Base-by-base conservation (phyloP, 768 basidiomycete species). In the Lactarius tabidus region DNA sequence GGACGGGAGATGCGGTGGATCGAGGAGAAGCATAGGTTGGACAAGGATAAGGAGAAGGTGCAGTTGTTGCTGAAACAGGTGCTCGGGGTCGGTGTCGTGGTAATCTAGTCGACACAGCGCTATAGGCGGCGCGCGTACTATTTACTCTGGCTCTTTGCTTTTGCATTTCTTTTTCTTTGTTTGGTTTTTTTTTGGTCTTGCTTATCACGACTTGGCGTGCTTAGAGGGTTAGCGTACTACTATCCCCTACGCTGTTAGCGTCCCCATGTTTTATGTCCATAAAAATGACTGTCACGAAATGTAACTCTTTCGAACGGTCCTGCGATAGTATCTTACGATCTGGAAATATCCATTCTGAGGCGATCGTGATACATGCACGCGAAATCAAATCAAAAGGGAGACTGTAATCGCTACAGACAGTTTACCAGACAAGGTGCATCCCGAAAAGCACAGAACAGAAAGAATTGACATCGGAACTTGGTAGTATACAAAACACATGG, bases 21-120 rank as follows among this genome's bases (percentile, higher is more conserved):
- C 43, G 87, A 89, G 18, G 90, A 90, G 75, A 86, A 91, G 81
- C 74, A 79, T 28, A 78, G 83, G 63, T 79, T 89, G 63, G 77
- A 79, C 56, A 84, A 87, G 33, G 91, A 93, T 62, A 78, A 88
- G 17, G 87, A 89, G 70, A 75, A 80, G 20, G 84, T 91, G 3
- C 86, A 88, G 68, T 68, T 89, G 60, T 74, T 91, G 48, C 75
- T 93, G 57, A 78, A 77, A 69, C 89, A 91, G 74, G 84, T 87
- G 4, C 75, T 91, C 26, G 82, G 75, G 48, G 68, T 64, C 3
- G 60, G 60, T 51, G 60, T 62, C 57, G 65, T 10, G 65, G 65
- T n/a, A 60, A 65, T 55, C 59, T 65, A 18, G 45, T 65, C 29
- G 64, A 65, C 45, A 61, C 59, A 5, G 53, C 29, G 18, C 55